These are phyloP conservation scores for Lodderomyces parapsilosis DNA, from an alignment of 1,139 yeast species.

Conservation along the genomic window DNA sequence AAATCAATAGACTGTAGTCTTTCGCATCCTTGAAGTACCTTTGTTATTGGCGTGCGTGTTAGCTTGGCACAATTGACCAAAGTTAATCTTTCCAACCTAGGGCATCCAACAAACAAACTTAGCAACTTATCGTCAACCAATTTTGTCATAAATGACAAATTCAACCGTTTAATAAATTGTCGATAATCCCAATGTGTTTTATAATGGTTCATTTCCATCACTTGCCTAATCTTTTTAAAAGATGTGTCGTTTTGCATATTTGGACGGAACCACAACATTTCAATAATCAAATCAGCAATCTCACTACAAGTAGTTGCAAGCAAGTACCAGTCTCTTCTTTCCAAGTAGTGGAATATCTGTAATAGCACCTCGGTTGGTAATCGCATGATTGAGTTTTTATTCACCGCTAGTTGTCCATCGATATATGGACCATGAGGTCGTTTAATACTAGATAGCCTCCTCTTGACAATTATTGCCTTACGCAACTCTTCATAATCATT, in stretches of 20 bases:
- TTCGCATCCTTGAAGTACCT: constrained; percentile 62
- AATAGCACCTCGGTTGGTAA: constrained; percentile 82
- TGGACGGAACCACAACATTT: constrained; percentile 88
- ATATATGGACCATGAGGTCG: constrained; percentile 13
- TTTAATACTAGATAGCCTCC: constrained; percentile 21
- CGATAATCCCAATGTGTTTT: constrained; percentile 73
- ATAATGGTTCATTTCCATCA: constrained; percentile 50
- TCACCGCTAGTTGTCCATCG: constrained; percentile 4
- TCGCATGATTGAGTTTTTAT: constrained; percentile 39
- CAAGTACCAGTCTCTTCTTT: constrained; percentile 65
- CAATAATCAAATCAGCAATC: constrained; percentile 80
- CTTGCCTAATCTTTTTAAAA: constrained; percentile 49
- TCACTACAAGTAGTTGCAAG: constrained; percentile 75
- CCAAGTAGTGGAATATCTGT: constrained; percentile 66
- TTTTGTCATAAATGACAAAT: constrained; percentile 72
- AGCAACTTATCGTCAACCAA: constrained; percentile 63
- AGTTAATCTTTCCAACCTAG: constrained; percentile 79
- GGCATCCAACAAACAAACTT: constrained; percentile 60
- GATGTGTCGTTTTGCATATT: constrained; percentile 60
- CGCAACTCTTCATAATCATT: constrained; percentile 37
- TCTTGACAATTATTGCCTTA: constrained; percentile 32
- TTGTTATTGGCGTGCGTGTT: constrained; percentile 59
- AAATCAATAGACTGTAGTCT: constrained; percentile 83
- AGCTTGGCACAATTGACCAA: constrained; percentile 75
- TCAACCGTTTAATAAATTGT: constrained; percentile 72